These are phyloP conservation scores for Rhodotorula sp. DNA, from an alignment of 1,284 basidiomycete genomes.

Conservation along the genomic window DNA sequence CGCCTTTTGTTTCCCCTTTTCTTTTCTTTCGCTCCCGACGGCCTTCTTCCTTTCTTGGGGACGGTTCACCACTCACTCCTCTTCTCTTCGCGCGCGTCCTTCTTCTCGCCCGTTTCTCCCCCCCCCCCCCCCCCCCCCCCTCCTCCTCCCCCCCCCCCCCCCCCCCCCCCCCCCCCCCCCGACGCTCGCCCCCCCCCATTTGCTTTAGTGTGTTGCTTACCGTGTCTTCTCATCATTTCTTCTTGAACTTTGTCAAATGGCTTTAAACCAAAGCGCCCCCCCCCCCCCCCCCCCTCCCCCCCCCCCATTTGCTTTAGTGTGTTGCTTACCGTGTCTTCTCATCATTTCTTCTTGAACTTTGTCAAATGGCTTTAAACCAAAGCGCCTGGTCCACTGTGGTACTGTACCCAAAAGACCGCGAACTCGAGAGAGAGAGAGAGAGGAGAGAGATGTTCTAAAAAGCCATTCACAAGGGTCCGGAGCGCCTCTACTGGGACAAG, in stretches of 20 bases:
- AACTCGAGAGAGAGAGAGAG: neutral
- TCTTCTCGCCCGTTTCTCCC: no score
- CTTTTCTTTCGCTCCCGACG: neutral
- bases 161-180: no score
- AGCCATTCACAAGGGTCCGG: neutral
- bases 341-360: neutral
- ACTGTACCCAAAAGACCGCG: neutral
- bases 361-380: neutral
- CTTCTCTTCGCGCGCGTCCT: no score
- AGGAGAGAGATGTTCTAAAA: neutral
- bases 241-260: neutral
- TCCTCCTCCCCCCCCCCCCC: no score
- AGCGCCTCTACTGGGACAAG: conserved; percentile 5
- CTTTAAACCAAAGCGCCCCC: no score
- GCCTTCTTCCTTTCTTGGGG: no score
- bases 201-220: neutral
- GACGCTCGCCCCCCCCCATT: no score
- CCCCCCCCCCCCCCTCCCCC: no score
- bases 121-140: no score
- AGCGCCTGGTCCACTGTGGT: no score
- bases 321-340: neutral
- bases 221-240: neutral
- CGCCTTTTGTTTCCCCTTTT: neutral
- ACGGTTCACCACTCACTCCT: no score
- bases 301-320: neutral